Conservation (phyloP, 2,329 filamentous ascomycete genomes). For the Fusarium acutatum region DNA sequence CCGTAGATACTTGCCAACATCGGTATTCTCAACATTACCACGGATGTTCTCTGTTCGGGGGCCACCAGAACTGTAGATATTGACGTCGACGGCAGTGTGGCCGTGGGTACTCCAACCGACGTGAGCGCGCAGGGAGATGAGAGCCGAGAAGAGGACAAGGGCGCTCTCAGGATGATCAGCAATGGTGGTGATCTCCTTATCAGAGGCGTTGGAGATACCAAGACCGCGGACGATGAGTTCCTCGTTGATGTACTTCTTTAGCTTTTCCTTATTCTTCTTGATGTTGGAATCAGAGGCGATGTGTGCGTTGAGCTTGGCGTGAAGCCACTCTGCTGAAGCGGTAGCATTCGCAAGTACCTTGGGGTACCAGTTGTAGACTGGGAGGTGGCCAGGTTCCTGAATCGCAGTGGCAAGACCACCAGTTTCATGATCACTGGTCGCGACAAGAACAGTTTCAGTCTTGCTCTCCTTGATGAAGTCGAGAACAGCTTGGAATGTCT, state of each 20-base stretch:
- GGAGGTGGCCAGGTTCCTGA: conserved; percentile 64
- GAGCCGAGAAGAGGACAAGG: conserved; percentile 74
- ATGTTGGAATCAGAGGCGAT: conserved; percentile 53
- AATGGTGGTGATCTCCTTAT: conserved; percentile 75
- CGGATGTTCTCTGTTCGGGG: conserved; percentile 69
- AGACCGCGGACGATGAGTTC: conserved; percentile 74
- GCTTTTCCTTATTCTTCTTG: conserved; percentile 47
- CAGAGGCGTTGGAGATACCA: conserved; percentile 77
- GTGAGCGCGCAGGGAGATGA: conserved; percentile 87
- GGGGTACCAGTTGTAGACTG: conserved; percentile 81
- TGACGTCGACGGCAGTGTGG: conserved; percentile 93
- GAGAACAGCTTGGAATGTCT: conserved; percentile 80
- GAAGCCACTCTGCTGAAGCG: conserved; percentile 78
- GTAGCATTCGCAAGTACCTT: conserved; percentile 78
- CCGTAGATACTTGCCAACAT: conserved; percentile 83
- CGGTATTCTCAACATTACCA: conserved; percentile 95
- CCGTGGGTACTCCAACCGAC: conserved; percentile 96
- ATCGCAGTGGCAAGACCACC: conserved; percentile 85
- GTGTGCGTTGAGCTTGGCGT: conserved; percentile 68
- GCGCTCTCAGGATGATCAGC: conserved; percentile 65
- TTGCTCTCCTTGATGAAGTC: conserved; percentile 82
- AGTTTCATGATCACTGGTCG: conserved; percentile 96
- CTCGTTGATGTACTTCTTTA: conserved; percentile 72
- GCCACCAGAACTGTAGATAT: conserved; percentile 86
- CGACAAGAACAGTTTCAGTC: conserved; percentile 81